A percentile compares a stretch with the other conserved stretches of the same genome.
Conservation (phyloP, 1,284 basidiomycete genomes). For the Cryptococcus sp. region DNA sequence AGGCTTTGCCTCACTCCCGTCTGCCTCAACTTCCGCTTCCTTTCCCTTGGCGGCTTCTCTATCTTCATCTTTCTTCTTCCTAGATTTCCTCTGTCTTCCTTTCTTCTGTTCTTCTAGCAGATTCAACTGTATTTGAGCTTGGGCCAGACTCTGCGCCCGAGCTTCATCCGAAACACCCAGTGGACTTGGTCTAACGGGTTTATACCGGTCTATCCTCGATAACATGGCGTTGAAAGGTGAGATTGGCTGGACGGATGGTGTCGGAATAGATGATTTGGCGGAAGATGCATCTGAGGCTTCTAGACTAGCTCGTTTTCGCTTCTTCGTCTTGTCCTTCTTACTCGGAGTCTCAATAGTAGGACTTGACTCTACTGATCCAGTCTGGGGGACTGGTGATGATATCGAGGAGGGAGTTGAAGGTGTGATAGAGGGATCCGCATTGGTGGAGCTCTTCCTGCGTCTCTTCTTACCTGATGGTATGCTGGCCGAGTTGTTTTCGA, state of each 20-base stretch:
- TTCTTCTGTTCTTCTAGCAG: no score
- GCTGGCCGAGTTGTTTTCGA: no score
- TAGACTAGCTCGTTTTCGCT: background rate
- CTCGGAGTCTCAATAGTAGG: background rate
- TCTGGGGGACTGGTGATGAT: background rate
- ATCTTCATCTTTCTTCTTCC: no score
- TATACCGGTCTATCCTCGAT: background rate
- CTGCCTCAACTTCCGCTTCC: no score
- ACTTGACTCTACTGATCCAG: background rate
- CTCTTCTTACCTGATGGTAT: no score
- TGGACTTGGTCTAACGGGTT: slow-evolving; percentile 6
- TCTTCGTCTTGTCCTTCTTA: background rate
- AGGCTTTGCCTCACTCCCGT: no score
- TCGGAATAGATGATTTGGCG: background rate
- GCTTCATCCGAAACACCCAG: background rate
- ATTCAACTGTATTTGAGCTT: no score
- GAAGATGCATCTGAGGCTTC: background rate
- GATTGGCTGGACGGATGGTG: background rate
- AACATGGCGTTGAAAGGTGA: background rate
- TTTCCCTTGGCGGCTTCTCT: no score
- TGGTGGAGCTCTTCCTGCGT: no score
- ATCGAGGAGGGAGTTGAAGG: background rate
- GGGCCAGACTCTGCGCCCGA: no score
- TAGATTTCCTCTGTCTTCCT: no score
- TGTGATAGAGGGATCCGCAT: background rate